Evolutionary conservation across 768 basidiomycete species (phyloP).

Genomic region (Kwoniella dendrophila): DNA sequence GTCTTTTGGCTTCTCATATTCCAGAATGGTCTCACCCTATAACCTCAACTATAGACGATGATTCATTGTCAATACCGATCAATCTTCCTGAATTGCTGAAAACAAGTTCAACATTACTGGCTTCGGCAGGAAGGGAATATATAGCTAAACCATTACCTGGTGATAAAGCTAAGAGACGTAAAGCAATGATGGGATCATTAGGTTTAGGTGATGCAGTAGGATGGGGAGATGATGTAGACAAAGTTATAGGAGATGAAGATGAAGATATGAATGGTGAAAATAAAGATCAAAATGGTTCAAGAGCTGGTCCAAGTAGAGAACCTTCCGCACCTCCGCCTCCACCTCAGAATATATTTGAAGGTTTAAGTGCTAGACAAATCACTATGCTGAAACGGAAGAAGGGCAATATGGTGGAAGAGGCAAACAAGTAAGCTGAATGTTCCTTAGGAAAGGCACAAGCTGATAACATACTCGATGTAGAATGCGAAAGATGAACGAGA

Average conservation of each 20-base stretch:
- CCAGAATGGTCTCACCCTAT: slow-evolving; percentile 57
- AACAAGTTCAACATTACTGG: slow-evolving; percentile 71
- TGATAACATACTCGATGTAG: slow-evolving; percentile 21
- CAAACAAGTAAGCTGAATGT: slow-evolving; percentile 45
- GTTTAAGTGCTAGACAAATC: slow-evolving; percentile 85
- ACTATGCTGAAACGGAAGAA: slow-evolving; percentile 94
- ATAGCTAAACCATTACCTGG: slow-evolving; percentile 35
- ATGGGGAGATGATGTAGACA: slow-evolving; percentile 52
- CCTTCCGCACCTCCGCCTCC: slow-evolving; percentile 18
- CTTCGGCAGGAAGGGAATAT: slow-evolving; percentile 94
- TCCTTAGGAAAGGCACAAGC: neutral
- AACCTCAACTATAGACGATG: neutral
- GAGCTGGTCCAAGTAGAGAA: slow-evolving; percentile 6
- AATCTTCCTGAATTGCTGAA: slow-evolving; percentile 68
- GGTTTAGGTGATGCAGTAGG: slow-evolving; percentile 47
- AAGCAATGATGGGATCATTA: slow-evolving; percentile 50
- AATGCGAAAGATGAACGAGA: slow-evolving; percentile 41
- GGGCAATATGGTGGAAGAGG: slow-evolving; percentile 67
- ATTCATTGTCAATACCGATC: slow-evolving; percentile 8
- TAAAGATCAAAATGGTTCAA: slow-evolving; percentile 6
- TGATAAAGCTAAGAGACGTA: slow-evolving; percentile 43
- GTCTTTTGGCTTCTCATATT: slow-evolving; percentile 79
- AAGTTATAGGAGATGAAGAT: slow-evolving; percentile 46
- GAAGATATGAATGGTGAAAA: slow-evolving; percentile 27
- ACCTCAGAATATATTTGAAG: slow-evolving; percentile 54